A percentile compares a stretch with the other conserved stretches of the same genome.
Conservation (phyloP, 805 yeast species). For the Nadsonia fulvescens region DNA sequence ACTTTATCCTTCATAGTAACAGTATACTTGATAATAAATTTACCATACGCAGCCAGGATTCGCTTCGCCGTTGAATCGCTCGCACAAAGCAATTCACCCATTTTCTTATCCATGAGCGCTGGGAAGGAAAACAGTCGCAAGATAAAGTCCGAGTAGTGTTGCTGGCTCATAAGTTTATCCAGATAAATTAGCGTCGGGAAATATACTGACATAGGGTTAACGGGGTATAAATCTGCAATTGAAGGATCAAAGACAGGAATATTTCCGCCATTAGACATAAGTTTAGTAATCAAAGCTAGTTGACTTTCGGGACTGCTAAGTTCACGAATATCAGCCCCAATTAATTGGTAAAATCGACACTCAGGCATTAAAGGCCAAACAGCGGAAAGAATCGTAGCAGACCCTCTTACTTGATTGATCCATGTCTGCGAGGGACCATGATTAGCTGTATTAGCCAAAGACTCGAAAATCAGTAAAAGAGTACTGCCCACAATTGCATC, state of each 20-base stretch:
- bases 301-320: constrained; percentile 59
- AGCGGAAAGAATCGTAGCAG: constrained; percentile 86
- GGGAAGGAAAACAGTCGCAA: constrained; percentile 83
- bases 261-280: constrained; percentile 5
- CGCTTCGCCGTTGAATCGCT: constrained; percentile 83
- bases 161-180: constrained; percentile 60
- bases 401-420: constrained; percentile 94
- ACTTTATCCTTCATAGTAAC: constrained; percentile 76
- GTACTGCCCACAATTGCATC: constrained; percentile 92
- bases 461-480: constrained; percentile 75
- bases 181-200: constrained; percentile 72
- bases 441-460: constrained; percentile 63
- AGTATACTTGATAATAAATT: constrained; percentile 61
- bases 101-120: constrained; percentile 68
- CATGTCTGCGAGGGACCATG: constrained; percentile 86
- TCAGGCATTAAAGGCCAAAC: constrained; percentile 79
- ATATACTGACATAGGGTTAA: constrained; percentile 67
- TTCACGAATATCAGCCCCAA: constrained; percentile 80
- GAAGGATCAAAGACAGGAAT: constrained; percentile 63
- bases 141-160: constrained; percentile 71
- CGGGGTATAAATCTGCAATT: constrained; percentile 73
- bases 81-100: constrained; percentile 57
- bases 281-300: too few species aligned
- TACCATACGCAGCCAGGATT: constrained; percentile 77
- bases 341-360: constrained; percentile 47